phyloP scores from a whole-genome alignment of 2,329 filamentous ascomycete species.

The Colletotrichum phormii region DNA sequence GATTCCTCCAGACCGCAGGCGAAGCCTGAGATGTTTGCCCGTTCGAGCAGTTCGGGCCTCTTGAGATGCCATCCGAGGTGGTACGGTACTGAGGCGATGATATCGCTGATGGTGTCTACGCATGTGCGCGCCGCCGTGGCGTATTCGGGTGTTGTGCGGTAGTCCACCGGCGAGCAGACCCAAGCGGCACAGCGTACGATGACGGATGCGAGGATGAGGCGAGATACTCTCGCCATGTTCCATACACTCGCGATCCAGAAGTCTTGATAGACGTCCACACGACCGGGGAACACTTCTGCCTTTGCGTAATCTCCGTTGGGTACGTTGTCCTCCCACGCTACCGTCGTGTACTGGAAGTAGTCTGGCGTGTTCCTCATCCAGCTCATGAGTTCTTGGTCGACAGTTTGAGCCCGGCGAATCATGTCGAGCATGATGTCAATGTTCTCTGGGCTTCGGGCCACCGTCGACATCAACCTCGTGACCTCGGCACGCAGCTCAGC shows the following conservation, averaged over 20 bases:
- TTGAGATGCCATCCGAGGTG: slow-evolving; percentile 69
- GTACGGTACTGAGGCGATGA: slow-evolving; percentile 71
- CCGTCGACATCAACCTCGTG: slow-evolving; percentile 59
- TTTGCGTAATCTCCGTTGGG: slow-evolving; percentile 62
- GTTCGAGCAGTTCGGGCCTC: slow-evolving; percentile 53
- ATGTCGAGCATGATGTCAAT: slow-evolving; percentile 62
- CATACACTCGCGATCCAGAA: slow-evolving; percentile 69
- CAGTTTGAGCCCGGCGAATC: slow-evolving; percentile 61
- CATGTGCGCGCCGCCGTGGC: slow-evolving; percentile 64
- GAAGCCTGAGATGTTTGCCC: slow-evolving; percentile 57
- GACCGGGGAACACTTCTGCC: slow-evolving; percentile 69
- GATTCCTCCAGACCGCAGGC: slow-evolving; percentile 61
- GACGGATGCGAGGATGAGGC: slow-evolving; percentile 66
- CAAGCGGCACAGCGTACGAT: slow-evolving; percentile 71
- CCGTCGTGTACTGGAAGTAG: slow-evolving; percentile 62
- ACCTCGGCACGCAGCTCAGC: slow-evolving; percentile 67
- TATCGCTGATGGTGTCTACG: slow-evolving; percentile 66
- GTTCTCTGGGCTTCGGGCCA: slow-evolving; percentile 60
- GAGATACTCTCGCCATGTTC: slow-evolving; percentile 65
- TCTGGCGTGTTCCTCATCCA: slow-evolving; percentile 65
- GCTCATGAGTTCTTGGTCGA: slow-evolving; percentile 63
- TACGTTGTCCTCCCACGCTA: slow-evolving; percentile 68
- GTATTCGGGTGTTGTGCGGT: slow-evolving; percentile 72
- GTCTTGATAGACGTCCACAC: slow-evolving; percentile 70
- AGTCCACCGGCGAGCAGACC: slow-evolving; percentile 70